Evolutionary conservation across 2,329 filamentous ascomycete genomes (phyloP).

Genomic region (Dactylellina drechsleri): DNA sequence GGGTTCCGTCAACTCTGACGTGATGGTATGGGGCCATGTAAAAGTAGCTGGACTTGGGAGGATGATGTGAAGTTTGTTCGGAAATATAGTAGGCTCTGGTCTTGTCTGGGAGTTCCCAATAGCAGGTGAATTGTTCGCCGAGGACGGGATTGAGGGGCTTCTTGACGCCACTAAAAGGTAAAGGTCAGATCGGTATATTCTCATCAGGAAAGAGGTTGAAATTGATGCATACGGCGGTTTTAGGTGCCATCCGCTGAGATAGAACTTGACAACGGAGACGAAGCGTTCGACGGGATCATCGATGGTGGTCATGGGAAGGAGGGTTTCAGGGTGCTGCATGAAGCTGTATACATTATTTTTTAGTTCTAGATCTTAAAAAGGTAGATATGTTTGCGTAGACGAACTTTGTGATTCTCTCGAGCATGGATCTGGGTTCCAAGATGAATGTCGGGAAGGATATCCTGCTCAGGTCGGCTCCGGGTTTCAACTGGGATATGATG

Average conservation of each 20-base stretch:
- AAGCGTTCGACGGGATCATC: constrained; percentile 91
- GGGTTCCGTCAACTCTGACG: constrained; percentile 92
- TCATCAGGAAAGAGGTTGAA: constrained; percentile 55
- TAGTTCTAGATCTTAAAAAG: constrained; percentile 66
- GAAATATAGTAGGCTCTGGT: constrained; percentile 94
- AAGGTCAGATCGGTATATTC: not conserved
- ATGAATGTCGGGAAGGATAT: constrained; percentile 98
- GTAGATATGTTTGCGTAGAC: constrained; percentile 86
- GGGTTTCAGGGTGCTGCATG: constrained; percentile 98
- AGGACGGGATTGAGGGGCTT: constrained; percentile 97
- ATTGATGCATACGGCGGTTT: constrained; percentile 79
- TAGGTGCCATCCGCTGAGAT: constrained; percentile 98
- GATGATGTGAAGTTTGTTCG: constrained; percentile 97
- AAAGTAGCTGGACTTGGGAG: constrained; percentile 98
- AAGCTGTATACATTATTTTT: constrained; percentile 80
- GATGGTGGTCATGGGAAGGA: constrained; percentile 85
- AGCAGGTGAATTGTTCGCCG: constrained; percentile 92
- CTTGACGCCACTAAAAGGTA: constrained; percentile 82
- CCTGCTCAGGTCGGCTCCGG: constrained; percentile 91
- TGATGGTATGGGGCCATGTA: constrained; percentile 95
- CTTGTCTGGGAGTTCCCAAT: constrained; percentile 88
- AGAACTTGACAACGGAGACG: constrained; percentile 95
- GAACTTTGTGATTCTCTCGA: constrained; percentile 98
- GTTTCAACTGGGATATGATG: constrained; percentile 95
- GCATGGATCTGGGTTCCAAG: constrained; percentile 95